Evolutionary conservation across 345 rosid species (phyloP).

Genomic region (Bruguiera parviflora): DNA sequence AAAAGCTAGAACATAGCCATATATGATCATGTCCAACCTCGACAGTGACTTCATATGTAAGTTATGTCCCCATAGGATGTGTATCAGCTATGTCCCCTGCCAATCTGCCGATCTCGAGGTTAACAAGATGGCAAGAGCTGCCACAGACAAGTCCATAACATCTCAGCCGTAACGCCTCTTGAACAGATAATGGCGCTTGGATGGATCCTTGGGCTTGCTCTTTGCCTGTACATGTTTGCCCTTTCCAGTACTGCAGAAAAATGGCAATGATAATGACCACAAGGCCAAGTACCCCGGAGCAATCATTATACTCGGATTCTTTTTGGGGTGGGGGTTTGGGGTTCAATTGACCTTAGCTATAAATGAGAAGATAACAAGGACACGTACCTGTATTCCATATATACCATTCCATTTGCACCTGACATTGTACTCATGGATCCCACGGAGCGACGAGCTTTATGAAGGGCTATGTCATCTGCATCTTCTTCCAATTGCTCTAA

Average conservation of each 20-base stretch:
- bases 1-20: too few species aligned
- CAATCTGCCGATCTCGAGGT: too few species aligned
- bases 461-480: constrained; percentile 77
- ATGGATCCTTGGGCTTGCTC: constrained; percentile 73
- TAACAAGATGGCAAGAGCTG: too few species aligned
- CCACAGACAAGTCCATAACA: too few species aligned
- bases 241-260: constrained; percentile 46
- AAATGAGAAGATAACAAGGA: neutral
- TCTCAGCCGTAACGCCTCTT: constrained; percentile 57
- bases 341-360: neutral
- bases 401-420: constrained; percentile 81
- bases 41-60: too few species aligned
- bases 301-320: too few species aligned
- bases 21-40: too few species aligned
- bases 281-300: neutral
- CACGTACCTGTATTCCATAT: constrained; percentile 78
- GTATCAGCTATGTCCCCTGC: too few species aligned
- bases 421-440: constrained; percentile 89
- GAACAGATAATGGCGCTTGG: constrained; percentile 72
- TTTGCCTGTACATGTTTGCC: constrained; percentile 43
- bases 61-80: too few species aligned
- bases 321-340: neutral
- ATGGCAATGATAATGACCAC: neutral
- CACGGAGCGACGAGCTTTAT: constrained; percentile 54
- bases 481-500: constrained; percentile 87